Base-by-base conservation (phyloP, 2,329 filamentous ascomycete genomes). In the Paracamarosporium sp. region DNA sequence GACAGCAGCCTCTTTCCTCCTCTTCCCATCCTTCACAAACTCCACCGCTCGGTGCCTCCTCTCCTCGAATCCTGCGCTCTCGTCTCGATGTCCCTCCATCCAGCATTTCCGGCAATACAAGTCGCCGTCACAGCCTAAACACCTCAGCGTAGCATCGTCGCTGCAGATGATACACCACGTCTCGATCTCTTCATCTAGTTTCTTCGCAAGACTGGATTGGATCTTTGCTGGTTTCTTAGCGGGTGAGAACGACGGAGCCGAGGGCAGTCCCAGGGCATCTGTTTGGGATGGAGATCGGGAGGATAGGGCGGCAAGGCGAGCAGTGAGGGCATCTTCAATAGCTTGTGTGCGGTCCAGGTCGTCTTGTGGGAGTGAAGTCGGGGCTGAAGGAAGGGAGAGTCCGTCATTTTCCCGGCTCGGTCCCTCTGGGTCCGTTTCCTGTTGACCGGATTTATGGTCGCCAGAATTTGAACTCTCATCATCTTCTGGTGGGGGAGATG, bases 111-210 rank as follows among this genome's bases (percentile, higher is more conserved):
- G 81, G 73, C 92, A 96, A 72, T 94, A 96, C 38, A 92, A 80
- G 62, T 93, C 85, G 1, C 79, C 80, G 51, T 82, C 87, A 67
- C 92, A 96, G 3, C 89, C 91, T 0, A 88, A 71, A 71, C 92
- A 96, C 56, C 83, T 83, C 27, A 95, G 78, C 3, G 86, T 87
- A 0, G 89, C 91, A 69, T 95, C 90, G 57, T 92, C 90, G 45
- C 90, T 86, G 71, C 92, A 96, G 9, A 95, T 92, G 30, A 88
- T 85, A 73, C 92, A 96, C 91, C 91, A 96, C 1, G 83, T 86
- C 40, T 89, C 87, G 60, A 89, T 83, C 66, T 94, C 90, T 31
- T 89, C 88, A 65, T 93, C 89, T 0, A 88, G 86, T 69, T 77
- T 80, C 46, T 70, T 72, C n/a, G 76, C 68, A 13, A 76, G 47